Evolutionary conservation across 2,329 filamentous ascomycete genomes (phyloP), one percentile per base, ranked within the genome.

Genomic region (Sphaerostilbella broomeana): DNA sequence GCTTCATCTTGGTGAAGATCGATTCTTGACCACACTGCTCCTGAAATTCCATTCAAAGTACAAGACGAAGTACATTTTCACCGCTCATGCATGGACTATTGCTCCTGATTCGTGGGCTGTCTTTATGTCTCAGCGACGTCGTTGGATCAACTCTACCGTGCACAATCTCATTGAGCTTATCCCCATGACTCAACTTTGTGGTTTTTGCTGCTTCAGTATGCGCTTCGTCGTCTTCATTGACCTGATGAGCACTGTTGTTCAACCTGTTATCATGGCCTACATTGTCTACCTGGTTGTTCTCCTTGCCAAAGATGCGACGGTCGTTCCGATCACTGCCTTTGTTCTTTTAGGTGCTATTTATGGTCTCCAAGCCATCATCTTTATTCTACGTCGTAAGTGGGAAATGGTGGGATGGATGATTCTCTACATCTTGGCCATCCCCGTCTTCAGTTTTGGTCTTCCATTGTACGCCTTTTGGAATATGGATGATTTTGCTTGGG

Each of bases 381-480:
- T 98, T 70, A 95, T 97, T 54, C 58, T 95, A 41, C 84, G 87
- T 43, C 84, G 90, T 55, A 95, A 95, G 69, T 98, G 92, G 92
- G 90, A 98, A 62, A 97, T 97, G 90, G 84, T 98, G 51, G 92
- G 90, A 24, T 98, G 92, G 92, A 95, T 98, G 88, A 72, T 98
- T 51, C 79, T 98, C 47, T 98, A 98, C 63, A 77, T 98, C 44
- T 47, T 92, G 20, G 90, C 92, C 39, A 84, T 94, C 46, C 90
- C 90, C 1, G 77, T 98, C 48, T 98, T 95, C 73, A 82, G 86
- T 29, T 87, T 94, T 47, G 88, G 77, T 43, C 74, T 98, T 30
- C 92, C 92, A 1, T 68, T 98, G 19, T 97, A 97, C 62, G 75
- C 90, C 35, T 98, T 98, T 76, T 98, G 92, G 92, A 78, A 95